Base-by-base conservation (phyloP, 805 yeast genomes). In the Yarrowia keelungensis region DNA sequence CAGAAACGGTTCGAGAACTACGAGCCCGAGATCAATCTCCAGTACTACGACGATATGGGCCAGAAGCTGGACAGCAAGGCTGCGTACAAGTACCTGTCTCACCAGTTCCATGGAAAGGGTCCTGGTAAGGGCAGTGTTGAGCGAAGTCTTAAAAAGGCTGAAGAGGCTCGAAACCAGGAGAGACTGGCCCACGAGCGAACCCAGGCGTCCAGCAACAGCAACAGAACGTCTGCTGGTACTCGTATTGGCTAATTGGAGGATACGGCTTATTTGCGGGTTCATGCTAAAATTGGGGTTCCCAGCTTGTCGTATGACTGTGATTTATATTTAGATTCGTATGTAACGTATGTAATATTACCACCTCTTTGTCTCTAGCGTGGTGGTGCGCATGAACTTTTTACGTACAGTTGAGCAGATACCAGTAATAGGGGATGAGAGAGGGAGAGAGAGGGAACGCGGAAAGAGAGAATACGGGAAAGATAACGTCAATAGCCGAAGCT, bases 51-150 rank as follows among this genome's bases (percentile, higher is more conserved):
- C 75, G 88, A 86, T 35, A 73, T 77, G 2, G 97, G 97, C 0
- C 80, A 84, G 41, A 80, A 80, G 22, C 77, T 92, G 36, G 79
- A 82, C 39, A 81, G 87, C 3, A 90, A 89, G 38, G 87, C 87
- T 70, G 97, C 97, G 0, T 91, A 84, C 80, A 90, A 90, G 78
- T 84, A 84, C 70, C 78, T 90, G 54, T 89, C 95, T 2, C 93
- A 89, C 71, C 85, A 87, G 71, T 91, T 90, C 76, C 97, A 91
- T 75, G 96, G 95, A 3, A 78, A 75, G 16, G 76, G 76, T 1
- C 73, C 77, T 9, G 80, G 81, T 12, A 78, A 77, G 70, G 72
- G 69, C 19, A 77, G 78, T 71, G 73, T 76, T 2, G 80, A 79
- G 70, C 76, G 77, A 72, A 74, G 72, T 67, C 61, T 76, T 38